These are phyloP conservation scores for Oryza brachyantha DNA, from an alignment of 176 grass and related monocot species.

Conservation along the genomic window DNA sequence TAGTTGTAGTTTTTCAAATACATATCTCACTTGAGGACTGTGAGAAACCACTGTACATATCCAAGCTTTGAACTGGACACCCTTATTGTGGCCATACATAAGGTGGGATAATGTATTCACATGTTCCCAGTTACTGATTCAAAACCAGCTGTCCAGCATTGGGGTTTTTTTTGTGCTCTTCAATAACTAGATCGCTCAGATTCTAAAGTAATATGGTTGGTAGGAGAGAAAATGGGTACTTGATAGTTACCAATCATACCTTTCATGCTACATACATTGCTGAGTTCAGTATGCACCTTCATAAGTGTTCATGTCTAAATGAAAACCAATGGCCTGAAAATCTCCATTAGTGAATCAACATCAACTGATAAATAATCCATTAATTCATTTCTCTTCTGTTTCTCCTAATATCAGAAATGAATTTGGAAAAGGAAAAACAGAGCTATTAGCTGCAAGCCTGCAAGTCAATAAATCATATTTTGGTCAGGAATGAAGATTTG, in stretches of 20 bases:
- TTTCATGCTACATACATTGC: not conserved
- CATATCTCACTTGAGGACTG: not conserved
- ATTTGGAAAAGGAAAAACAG: not conserved
- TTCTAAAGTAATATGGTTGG: not conserved
- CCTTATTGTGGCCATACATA: not conserved
- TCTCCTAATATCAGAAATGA: not conserved
- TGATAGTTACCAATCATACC: not conserved
- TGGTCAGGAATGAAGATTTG: not conserved
- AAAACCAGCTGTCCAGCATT: not conserved
- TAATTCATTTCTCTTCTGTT: not conserved
- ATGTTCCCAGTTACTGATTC: not conserved
- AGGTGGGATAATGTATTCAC: not conserved
- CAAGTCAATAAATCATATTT: not conserved
- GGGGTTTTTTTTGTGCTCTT: not conserved
- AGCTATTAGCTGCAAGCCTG: not conserved
- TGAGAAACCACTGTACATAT: not conserved
- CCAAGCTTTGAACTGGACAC: not conserved
- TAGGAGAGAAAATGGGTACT: not conserved
- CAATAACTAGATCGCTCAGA: not conserved
- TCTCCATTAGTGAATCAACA: not conserved
- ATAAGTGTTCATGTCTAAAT: not conserved
- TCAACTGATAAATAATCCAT: not conserved
- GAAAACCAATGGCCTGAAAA: not conserved
- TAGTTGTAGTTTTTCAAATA: constrained; percentile 6
- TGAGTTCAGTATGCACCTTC: not conserved